phyloP scores from a whole-genome alignment of 2,329 filamentous ascomycete genomes.

The Chaetomium sp. region DNA sequence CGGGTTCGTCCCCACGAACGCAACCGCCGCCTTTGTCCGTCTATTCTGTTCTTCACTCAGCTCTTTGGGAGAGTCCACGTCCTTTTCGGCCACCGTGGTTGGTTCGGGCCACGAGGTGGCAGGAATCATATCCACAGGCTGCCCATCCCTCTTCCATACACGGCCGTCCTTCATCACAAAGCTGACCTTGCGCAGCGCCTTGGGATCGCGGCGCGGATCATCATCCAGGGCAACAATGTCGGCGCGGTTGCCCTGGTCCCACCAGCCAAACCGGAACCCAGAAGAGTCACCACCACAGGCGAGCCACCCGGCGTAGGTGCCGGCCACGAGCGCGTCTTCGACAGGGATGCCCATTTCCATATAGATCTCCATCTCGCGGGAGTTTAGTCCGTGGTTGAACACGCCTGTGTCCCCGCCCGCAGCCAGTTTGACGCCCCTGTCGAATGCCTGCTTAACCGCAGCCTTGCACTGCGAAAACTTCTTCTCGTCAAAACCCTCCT shows the following conservation, averaged over 20 bases:
- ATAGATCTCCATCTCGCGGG: slow-evolving; percentile 49
- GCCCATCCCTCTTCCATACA: slow-evolving; percentile 35
- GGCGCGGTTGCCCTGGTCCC: slow-evolving; percentile 42
- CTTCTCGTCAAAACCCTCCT: slow-evolving; percentile 26
- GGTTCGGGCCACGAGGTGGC: slow-evolving; percentile 13
- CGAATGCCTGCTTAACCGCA: slow-evolving; percentile 38
- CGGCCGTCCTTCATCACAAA: slow-evolving; percentile 54
- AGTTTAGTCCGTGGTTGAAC: slow-evolving; percentile 47
- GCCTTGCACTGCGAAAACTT: slow-evolving; percentile 29
- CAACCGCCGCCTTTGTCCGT: background rate
- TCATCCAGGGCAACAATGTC: slow-evolving; percentile 45
- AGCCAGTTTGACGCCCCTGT: slow-evolving; percentile 43
- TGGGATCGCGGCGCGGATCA: slow-evolving; percentile 36
- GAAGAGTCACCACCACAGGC: slow-evolving; percentile 47
- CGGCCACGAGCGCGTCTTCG: slow-evolving; percentile 43
- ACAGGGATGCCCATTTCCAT: slow-evolving; percentile 43
- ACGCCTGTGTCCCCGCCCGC: slow-evolving; percentile 49
- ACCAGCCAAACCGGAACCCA: slow-evolving; percentile 45
- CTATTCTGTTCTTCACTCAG: background rate
- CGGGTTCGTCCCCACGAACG: background rate
- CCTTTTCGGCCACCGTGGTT: background rate
- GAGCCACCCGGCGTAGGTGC: slow-evolving; percentile 48
- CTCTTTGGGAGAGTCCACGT: background rate
- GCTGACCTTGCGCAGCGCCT: slow-evolving; percentile 39
- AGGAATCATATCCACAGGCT: slow-evolving; percentile 21